These are phyloP conservation scores for Sarocladium kiliense DNA, from an alignment of 2,329 filamentous ascomycete genomes.

Conservation along the genomic window DNA sequence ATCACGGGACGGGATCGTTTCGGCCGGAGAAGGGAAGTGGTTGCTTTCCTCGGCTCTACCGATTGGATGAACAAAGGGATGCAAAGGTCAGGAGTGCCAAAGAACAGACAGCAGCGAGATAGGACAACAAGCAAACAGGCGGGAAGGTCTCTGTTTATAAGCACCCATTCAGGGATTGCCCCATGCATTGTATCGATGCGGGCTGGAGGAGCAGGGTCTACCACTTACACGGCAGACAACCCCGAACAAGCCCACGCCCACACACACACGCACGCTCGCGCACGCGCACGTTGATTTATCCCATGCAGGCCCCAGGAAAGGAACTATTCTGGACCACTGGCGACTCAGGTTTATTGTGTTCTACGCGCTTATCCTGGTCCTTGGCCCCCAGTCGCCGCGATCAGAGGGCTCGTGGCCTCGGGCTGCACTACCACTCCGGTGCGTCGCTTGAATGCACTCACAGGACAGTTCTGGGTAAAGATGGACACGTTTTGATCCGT, in stretches of 20 bases:
- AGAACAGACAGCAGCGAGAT: neutral
- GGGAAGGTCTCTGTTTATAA: neutral
- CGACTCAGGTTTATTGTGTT: neutral
- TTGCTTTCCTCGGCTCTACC: neutral
- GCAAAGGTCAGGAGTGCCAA: neutral
- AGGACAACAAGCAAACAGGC: neutral
- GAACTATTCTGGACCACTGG: neutral
- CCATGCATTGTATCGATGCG: neutral
- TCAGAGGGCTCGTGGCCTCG: neutral
- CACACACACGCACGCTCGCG: neutral
- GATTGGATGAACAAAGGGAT: neutral
- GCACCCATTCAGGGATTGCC: neutral
- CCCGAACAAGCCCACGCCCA: neutral
- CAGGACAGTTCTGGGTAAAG: neutral
- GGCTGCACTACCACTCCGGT: no score
- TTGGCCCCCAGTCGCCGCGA: neutral
- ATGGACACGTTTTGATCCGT: neutral
- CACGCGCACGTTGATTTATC: neutral
- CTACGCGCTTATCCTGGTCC: neutral
- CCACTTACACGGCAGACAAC: neutral
- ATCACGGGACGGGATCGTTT: no score
- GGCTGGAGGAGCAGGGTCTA: neutral
- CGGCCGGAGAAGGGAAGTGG: neutral
- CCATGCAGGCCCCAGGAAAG: neutral
- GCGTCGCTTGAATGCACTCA: no score